Evolutionary conservation across 2,329 filamentous ascomycete genomes (phyloP), one percentile per base, ranked within the genome.

Genomic region (Huntiella savannae): DNA sequence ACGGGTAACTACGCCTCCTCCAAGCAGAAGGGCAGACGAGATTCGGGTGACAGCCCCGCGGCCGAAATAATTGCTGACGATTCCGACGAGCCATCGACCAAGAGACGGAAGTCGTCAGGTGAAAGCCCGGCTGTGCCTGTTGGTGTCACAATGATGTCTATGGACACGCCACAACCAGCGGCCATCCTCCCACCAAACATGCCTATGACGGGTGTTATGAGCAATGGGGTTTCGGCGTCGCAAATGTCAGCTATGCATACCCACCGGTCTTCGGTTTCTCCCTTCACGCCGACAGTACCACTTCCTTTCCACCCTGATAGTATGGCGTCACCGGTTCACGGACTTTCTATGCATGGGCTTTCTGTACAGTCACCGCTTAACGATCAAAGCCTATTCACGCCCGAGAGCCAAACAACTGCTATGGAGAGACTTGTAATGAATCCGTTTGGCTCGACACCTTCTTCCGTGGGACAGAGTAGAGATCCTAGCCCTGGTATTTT

Each of bases 121-220:
- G 86, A 79, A 58, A 70, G 70, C 36, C 72, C 74, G 33, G 83
- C 83, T 58, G 64, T 92, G 11, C 82, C 84, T 0, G 76, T 72
- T 13, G 77, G 74, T 12, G 62, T 93, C 54, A 73, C 79, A 5
- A 93, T 94, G 86, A 93, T 86, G 2, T 76, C 76, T 47, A 66
- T 91, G 33, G 82, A 91, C 53, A 77, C 74, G 2, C 64, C 60
- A 42, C 45, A 50, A 13, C 54, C 43, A 49, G 60, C 36, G 36
- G 34, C 35, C 22, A 44, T 36, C 10, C 19, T 33, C 3, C 39
- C 35, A 16, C 13, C 28, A 38, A 33, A 39, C 6, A 35, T 19
- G 7, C 15, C 39, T 17, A 33, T 47, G 32, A 35, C 48, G 13
- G 17, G 22, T 5, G 13, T 32, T 13, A 32, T 42, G 8, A 39